A percentile compares a stretch with the other conserved stretches of the same genome.
These are phyloP conservation scores for Eucalyptus guilfoylei DNA, from an alignment of 345 rosid genomes.

Conservation along the genomic window DNA sequence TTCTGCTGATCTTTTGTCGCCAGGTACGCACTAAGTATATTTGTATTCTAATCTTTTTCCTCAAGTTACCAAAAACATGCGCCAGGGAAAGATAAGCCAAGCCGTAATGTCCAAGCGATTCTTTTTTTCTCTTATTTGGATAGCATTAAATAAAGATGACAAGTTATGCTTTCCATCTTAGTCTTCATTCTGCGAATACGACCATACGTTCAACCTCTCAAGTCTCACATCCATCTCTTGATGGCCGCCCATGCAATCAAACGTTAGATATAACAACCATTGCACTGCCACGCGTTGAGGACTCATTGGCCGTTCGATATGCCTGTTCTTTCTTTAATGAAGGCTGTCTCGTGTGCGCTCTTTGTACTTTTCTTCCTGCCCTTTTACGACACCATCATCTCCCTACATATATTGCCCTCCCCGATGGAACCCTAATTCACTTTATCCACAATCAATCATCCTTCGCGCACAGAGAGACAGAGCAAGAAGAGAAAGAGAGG, in stretches of 20 bases:
- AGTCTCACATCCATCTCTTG: background rate
- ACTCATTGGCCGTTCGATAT: background rate
- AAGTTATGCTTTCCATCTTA: background rate
- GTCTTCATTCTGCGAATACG: background rate
- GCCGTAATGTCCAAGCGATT: background rate
- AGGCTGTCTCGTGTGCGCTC: background rate
- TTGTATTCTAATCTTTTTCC: background rate
- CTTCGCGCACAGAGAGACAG: background rate
- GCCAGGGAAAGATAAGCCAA: background rate
- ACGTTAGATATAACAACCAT: background rate
- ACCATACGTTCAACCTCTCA: background rate
- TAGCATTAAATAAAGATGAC: background rate
- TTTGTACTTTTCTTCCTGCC: background rate
- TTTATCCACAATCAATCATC: background rate
- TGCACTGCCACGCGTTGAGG: background rate
- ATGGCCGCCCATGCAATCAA: background rate
- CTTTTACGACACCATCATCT: background rate
- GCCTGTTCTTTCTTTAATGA: background rate
- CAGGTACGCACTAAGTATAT: background rate
- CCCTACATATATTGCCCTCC: background rate
- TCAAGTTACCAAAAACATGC: background rate
- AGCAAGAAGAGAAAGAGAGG: background rate
- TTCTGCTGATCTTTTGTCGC: background rate
- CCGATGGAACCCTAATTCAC: background rate
- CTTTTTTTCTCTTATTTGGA: background rate